Percentiles rank a stretch among this genome's conserved stretches.
These are phyloP conservation scores for Pseudogymnoascus sp. DNA, from an alignment of 2,329 filamentous ascomycete genomes.

Conservation along the genomic window DNA sequence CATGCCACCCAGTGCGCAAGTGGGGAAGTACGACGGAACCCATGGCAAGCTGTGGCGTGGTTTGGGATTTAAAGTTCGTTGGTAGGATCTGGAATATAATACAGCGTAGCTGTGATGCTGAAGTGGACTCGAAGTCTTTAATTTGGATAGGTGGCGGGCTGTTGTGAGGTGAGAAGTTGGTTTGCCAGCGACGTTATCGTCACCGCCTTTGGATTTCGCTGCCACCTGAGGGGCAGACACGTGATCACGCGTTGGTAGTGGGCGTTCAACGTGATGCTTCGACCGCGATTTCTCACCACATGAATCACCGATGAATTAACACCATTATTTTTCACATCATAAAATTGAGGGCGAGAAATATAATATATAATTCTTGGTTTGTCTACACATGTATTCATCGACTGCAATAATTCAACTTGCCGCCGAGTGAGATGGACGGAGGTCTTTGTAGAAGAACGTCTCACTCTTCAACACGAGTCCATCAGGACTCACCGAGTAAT, in stretches of 20 bases:
- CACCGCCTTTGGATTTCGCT: neutral
- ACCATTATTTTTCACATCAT: neutral
- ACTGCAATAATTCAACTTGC: neutral
- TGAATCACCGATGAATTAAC: neutral
- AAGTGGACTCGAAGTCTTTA: neutral
- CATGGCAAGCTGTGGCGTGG: slow-evolving; percentile 20
- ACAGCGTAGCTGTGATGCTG: neutral
- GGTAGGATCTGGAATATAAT: neutral
- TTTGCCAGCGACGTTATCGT: neutral
- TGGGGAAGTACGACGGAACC: slow-evolving; percentile 91
- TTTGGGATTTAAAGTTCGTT: neutral
- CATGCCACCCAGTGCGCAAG: slow-evolving; percentile 89
- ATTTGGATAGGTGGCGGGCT: neutral
- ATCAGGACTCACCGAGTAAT: slow-evolving; percentile 45
- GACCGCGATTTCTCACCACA: neutral
- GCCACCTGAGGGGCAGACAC: neutral
- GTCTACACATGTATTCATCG: neutral
- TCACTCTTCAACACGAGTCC: slow-evolving; percentile 43
- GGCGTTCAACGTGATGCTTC: neutral
- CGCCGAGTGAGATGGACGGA: slow-evolving; percentile 25
- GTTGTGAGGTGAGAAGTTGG: neutral
- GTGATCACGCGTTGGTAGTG: neutral
- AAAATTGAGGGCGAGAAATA: neutral
- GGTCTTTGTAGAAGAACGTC: slow-evolving; percentile 55
- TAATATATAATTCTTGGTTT: neutral